phyloP scores from a whole-genome alignment of 2,329 filamentous ascomycete species.

The Fusarium sp. region DNA sequence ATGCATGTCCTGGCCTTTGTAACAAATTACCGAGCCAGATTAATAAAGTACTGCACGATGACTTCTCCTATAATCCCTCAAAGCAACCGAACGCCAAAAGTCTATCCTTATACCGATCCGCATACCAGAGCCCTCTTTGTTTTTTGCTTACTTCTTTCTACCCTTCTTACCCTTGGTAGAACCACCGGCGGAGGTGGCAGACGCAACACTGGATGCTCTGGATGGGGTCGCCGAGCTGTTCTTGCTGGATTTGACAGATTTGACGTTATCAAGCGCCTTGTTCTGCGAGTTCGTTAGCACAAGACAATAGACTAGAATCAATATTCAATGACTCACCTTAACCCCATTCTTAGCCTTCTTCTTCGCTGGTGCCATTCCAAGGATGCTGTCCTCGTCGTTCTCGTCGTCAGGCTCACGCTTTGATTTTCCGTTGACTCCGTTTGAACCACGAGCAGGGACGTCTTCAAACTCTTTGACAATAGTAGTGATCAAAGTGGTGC shows the following conservation, averaged over 20 bases:
- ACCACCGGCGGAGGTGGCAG: constrained; percentile 69
- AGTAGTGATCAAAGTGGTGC: constrained; percentile 92
- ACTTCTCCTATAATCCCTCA: constrained; percentile 26
- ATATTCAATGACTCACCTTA: constrained; percentile 70
- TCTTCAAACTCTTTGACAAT: constrained; percentile 95
- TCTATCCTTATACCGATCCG: constrained; percentile 30
- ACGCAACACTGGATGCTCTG: constrained; percentile 88
- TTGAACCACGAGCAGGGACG: constrained; percentile 63
- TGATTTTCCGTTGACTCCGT: constrained; percentile 73
- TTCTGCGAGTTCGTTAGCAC: constrained; percentile 69
- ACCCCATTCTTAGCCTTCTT: constrained; percentile 93
- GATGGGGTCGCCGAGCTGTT: constrained; percentile 81
- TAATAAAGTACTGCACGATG: constrained; percentile 34
- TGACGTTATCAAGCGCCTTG: constrained; percentile 91
- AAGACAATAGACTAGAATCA: neutral
- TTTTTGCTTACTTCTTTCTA: constrained; percentile 48
- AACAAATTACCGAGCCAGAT: constrained; percentile 27
- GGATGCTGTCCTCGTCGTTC: constrained; percentile 83
- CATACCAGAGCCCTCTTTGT: constrained; percentile 1
- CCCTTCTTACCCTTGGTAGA: constrained; percentile 64
- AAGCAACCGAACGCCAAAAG: constrained; percentile 48
- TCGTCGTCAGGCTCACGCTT: constrained; percentile 85
- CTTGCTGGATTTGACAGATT: constrained; percentile 85
- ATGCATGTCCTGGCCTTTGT: constrained; percentile 29
- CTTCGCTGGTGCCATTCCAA: constrained; percentile 86